A percentile compares a stretch with the other conserved stretches of the same genome.
These are phyloP conservation scores for Nicotiana sylvestris DNA, from an alignment of 257 asterid genomes.

Conservation along the genomic window DNA sequence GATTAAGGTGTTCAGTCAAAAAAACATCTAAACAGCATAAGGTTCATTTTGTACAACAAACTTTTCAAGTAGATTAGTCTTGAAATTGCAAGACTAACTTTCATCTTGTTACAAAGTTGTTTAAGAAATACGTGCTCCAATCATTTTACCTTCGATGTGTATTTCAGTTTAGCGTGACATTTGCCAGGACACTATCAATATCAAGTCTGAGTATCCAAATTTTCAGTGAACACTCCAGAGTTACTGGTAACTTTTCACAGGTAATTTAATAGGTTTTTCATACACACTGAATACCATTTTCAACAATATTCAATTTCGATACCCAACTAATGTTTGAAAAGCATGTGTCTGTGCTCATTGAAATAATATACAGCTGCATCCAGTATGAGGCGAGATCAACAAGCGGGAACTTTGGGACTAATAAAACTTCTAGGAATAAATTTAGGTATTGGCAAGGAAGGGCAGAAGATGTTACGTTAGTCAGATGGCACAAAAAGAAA, in stretches of 20 bases:
- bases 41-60: background rate
- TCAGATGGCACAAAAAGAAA: conserved; percentile 1
- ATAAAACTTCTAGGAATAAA: background rate
- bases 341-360: background rate
- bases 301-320: background rate
- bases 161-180: background rate
- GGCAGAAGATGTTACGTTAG: background rate
- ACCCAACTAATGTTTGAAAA: background rate
- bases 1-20: too few species aligned
- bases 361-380: background rate
- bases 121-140: too few species aligned
- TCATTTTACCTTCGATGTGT: background rate
- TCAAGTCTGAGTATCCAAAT: too few species aligned
- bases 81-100: background rate
- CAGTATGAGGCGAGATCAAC: background rate
- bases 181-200: background rate
- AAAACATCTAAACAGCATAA: background rate
- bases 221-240: too few species aligned
- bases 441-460: background rate
- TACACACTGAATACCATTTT: background rate
- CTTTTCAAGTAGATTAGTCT: background rate
- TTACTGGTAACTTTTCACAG: background rate
- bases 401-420: background rate
- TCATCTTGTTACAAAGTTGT: too few species aligned
- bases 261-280: background rate